Conservation (phyloP, 2,329 filamentous ascomycete species). For the Pseudophaeomoniella oleicola region DNA sequence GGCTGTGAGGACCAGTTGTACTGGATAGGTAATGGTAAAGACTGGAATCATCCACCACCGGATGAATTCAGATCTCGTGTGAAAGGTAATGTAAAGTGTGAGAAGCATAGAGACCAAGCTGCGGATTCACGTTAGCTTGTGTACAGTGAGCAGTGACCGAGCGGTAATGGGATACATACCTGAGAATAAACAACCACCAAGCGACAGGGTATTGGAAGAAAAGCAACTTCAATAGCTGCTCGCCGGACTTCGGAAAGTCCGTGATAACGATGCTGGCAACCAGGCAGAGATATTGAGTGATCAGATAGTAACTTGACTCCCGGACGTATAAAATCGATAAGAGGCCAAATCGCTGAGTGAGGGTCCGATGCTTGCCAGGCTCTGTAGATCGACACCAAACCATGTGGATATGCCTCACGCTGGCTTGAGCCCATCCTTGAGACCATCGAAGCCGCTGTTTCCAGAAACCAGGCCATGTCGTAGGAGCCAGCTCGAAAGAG, state of each 20-base stretch:
- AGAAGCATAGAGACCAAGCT: constrained; percentile 27
- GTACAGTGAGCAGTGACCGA: background rate
- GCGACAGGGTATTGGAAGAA: constrained; percentile 35
- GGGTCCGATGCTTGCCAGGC: constrained; percentile 19
- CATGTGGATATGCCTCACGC: constrained; percentile 25
- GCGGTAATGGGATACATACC: constrained; percentile 15
- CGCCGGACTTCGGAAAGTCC: constrained; percentile 24
- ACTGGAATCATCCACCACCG: constrained; percentile 23
- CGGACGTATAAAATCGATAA: constrained; percentile 30
- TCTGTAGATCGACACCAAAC: constrained; percentile 23
- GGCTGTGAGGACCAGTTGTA: constrained; percentile 28
- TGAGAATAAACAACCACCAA: constrained; percentile 31
- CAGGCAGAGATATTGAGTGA: constrained; percentile 33
- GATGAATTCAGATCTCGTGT: constrained; percentile 31
- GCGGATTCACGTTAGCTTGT: background rate
- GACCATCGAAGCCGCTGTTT: constrained; percentile 37
- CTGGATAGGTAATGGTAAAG: constrained; percentile 28
- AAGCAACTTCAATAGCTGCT: constrained; percentile 23
- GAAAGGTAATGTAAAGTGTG: constrained; percentile 32
- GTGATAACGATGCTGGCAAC: constrained; percentile 30
- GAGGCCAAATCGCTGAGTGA: constrained; percentile 27
- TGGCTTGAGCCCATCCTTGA: constrained; percentile 36
- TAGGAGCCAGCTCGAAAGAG: constrained; percentile 34
- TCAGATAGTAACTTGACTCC: constrained; percentile 33
- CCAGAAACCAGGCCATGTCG: constrained; percentile 29